phyloP scores from a whole-genome alignment of 441 rosid genomes.

The Gossypium trilobum region DNA sequence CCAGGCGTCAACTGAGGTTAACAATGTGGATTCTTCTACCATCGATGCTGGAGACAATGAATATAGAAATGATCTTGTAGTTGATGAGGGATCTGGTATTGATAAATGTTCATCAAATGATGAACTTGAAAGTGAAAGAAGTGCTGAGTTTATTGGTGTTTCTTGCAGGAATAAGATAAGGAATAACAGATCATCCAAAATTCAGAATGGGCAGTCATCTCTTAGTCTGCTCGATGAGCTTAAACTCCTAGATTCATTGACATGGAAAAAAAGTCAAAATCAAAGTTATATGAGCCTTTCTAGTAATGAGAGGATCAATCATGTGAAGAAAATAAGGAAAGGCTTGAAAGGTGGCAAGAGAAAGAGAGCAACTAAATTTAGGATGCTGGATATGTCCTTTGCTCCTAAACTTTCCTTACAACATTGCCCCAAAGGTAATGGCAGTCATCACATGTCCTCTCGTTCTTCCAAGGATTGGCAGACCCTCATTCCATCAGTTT shows the following conservation, averaged over 20 bases:
- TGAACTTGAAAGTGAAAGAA: slow-evolving; percentile 41
- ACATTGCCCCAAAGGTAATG: slow-evolving; percentile 9
- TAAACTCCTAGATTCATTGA: slow-evolving; percentile 39
- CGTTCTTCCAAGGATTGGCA: slow-evolving; percentile 20
- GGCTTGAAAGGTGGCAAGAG: slow-evolving; percentile 31
- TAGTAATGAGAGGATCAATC: slow-evolving; percentile 20
- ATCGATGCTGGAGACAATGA: slow-evolving; percentile 24
- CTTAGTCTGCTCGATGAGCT: slow-evolving; percentile 51
- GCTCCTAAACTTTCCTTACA: slow-evolving; percentile 2
- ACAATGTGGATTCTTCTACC: slow-evolving; percentile 26
- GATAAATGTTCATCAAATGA: slow-evolving; percentile 48
- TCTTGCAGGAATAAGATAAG: slow-evolving; percentile 18
- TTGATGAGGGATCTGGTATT: slow-evolving; percentile 44
- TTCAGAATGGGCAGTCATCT: slow-evolving; percentile 18
- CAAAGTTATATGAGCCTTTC: slow-evolving; percentile 14
- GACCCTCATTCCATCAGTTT: slow-evolving; percentile 17
- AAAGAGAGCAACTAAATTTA: slow-evolving; percentile 23
- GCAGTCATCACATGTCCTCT: slow-evolving; percentile 9
- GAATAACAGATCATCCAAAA: slow-evolving; percentile 18
- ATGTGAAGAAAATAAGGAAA: slow-evolving; percentile 17
- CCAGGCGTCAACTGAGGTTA: slow-evolving; percentile 29
- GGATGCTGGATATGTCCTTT: slow-evolving; percentile 16
- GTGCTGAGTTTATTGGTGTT: slow-evolving; percentile 25
- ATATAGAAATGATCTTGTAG: slow-evolving; percentile 20
- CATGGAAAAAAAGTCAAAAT: slow-evolving; percentile 34